phyloP scores from a whole-genome alignment of 2,329 filamentous ascomycete species.

The Tolypocladium endophyticum region DNA sequence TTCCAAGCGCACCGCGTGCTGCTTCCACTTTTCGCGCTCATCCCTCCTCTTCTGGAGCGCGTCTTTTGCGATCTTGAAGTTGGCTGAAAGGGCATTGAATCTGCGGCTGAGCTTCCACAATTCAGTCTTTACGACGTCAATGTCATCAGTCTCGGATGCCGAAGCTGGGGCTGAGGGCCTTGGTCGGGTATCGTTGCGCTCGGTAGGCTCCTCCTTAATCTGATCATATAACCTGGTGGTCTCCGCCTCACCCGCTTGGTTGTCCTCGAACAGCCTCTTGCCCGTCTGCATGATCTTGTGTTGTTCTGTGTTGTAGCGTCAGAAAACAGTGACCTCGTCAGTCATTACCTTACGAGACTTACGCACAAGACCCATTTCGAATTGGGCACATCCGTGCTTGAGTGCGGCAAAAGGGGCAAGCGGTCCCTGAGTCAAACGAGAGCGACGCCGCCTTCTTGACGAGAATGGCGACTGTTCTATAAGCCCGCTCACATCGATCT shows the following conservation, averaged over 20 bases:
- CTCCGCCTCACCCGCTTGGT: not conserved
- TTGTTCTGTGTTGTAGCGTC: not conserved
- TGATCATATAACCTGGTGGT: not conserved
- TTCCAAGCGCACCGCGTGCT: constrained; percentile 31
- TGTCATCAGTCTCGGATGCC: constrained; percentile 4
- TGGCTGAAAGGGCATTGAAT: constrained; percentile 28
- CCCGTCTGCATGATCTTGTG: not conserved
- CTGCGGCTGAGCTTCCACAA: constrained; percentile 27
- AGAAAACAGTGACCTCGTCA: not conserved
- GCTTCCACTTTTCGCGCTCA: constrained; percentile 33
- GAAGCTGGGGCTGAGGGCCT: not conserved
- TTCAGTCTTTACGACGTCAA: constrained; percentile 15
- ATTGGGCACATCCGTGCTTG: not conserved
- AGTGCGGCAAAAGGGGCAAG: not conserved
- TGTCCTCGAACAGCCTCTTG: not conserved
- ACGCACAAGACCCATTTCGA: not conserved
- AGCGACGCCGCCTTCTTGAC: not conserved
- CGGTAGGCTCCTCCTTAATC: not conserved
- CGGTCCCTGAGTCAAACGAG: not conserved
- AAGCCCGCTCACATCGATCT: not conserved
- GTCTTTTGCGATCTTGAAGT: constrained; percentile 29
- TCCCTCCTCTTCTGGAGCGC: constrained; percentile 28
- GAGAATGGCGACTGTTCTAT: not conserved
- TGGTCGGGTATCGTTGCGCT: not conserved
- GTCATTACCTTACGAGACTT: not conserved